Evolutionary conservation across 2,329 filamentous ascomycete species (phyloP), one percentile per base, ranked within the genome.

Genomic region (Teratosphaeria nubilosa): DNA sequence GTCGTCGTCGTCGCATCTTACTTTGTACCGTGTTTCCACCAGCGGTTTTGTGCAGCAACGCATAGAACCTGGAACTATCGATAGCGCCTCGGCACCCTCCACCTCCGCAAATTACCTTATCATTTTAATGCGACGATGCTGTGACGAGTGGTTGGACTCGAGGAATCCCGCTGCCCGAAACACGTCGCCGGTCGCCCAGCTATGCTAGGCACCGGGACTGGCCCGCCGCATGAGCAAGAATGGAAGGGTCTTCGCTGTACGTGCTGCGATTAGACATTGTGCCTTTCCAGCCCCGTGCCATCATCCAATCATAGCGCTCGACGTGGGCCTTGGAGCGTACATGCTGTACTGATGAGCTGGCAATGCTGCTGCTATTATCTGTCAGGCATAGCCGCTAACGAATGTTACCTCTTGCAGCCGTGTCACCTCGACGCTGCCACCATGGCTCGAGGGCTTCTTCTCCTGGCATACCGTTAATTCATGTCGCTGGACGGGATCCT

Each of bases 331-430:
- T 58, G 53, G 58, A 59, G 62, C 55, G 56, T 59, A 62, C 60
- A 53, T 62, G 59, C 58, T 68, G 68, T 67, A 68, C 58, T 63
- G 64, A 66, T 70, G 68, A 68, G 68, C 68, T 70, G 68, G 68
- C 69, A 68, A 60, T 65, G 64, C 66, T 63, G 61, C 60, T 63
- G 61, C 60, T 63, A 66, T 30, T 7, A 34, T 65, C 66, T 67
- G 64, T 67, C 64, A 65, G 67, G 56, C 59, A 66, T 61, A 58
- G 57, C 64, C 64, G 66, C 69, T 70, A 70, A 70, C 60, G 58
- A 59, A 62, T 62, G 56, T 66, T 58, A 62, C 65, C 59, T 60
- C 57, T 59, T 65, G 64, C 66, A 70, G 68, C 68, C 59, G 68
- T 69, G 65, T 66, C 66, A 66, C 66, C 62, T 60, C 54, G 59